Evolutionary conservation across 495 filamentous ascomycete species (phyloP).

Genomic region (Neurospora sp.): DNA sequence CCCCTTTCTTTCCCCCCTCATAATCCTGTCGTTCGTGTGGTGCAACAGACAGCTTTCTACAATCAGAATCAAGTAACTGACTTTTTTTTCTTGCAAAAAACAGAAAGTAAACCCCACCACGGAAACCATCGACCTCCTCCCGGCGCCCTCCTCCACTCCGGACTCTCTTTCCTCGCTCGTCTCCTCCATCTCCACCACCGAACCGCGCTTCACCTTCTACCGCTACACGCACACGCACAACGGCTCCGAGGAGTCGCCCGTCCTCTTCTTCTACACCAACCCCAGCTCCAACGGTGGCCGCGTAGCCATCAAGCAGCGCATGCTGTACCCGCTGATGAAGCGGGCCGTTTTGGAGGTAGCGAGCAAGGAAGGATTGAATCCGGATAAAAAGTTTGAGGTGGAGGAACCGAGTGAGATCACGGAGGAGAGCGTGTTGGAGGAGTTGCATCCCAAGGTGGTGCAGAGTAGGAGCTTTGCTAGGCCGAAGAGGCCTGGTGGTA

Average conservation of each 20-base stretch:
- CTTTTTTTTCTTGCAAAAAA: no score
- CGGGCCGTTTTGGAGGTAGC: slow-evolving; percentile 59
- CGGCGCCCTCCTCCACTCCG: slow-evolving; percentile 30
- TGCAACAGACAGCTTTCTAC: no score
- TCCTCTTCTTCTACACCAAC: slow-evolving; percentile 94
- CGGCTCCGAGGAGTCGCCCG: slow-evolving; percentile 46
- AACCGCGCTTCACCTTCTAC: slow-evolving; percentile 89
- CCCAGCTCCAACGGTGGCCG: slow-evolving; percentile 51
- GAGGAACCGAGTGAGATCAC: slow-evolving; percentile 69
- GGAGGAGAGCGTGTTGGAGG: slow-evolving; percentile 55
- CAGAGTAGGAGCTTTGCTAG: slow-evolving; percentile 66
- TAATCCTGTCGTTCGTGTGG: no score
- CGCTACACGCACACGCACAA: slow-evolving; percentile 47
- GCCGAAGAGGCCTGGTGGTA: slow-evolving; percentile 76
- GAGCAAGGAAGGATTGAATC: slow-evolving; percentile 54
- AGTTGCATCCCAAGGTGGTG: slow-evolving; percentile 65
- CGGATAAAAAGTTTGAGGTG: slow-evolving; percentile 62
- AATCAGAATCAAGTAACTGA: no score
- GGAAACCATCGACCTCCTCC: slow-evolving; percentile 70
- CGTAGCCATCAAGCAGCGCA: slow-evolving; percentile 75
- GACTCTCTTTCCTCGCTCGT: no score
- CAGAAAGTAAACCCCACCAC: slow-evolving; percentile 65
- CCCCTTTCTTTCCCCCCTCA: no score
- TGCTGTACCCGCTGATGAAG: slow-evolving; percentile 87
- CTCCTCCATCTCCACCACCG: slow-evolving; percentile 61